Conservation (phyloP, 192 early-diverging fungal species). For the Cladochytrium replicatum region DNA sequence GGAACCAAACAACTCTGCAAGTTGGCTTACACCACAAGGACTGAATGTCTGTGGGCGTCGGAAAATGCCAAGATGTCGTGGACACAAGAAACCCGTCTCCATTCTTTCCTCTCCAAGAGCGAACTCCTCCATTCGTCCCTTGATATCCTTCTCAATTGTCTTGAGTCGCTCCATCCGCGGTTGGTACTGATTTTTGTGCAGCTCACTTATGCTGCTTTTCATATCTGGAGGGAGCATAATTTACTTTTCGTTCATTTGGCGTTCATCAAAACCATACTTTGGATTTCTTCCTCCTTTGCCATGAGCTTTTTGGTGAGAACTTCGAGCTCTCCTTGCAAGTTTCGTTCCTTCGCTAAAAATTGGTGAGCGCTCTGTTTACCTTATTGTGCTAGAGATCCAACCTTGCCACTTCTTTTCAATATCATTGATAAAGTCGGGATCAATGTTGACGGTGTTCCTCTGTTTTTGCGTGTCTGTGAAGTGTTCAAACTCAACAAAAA, state of each 20-base stretch:
- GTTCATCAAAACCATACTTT: slow-evolving; percentile 12
- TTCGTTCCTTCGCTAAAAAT: slow-evolving; percentile 30
- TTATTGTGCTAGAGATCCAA: neutral
- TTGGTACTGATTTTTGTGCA: slow-evolving; percentile 41
- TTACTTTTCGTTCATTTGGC: neutral
- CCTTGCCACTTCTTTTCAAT: slow-evolving; percentile 49
- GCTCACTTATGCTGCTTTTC: slow-evolving; percentile 19
- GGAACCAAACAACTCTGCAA: neutral
- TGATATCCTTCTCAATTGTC: slow-evolving; percentile 42
- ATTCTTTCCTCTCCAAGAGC: slow-evolving; percentile 41
- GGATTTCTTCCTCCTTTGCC: slow-evolving; percentile 22
- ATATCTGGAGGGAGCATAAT: slow-evolving; percentile 14
- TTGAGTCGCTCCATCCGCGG: slow-evolving; percentile 45
- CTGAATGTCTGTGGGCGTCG: slow-evolving; percentile 38
- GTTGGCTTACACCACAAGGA: slow-evolving; percentile 35
- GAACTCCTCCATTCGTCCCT: slow-evolving; percentile 40
- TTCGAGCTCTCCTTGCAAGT: slow-evolving; percentile 31
- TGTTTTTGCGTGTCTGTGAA: slow-evolving; percentile 22
- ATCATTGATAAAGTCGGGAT: slow-evolving; percentile 41
- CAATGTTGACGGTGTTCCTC: slow-evolving; percentile 27
- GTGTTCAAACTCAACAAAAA: slow-evolving; percentile 1
- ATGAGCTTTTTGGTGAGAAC: slow-evolving; percentile 13
- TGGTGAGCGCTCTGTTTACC: neutral
- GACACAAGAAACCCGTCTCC: slow-evolving; percentile 51
- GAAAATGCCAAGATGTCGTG: slow-evolving; percentile 36